Base-by-base conservation (phyloP, 352 stramenopile species). In the Pythium myriotylum region DNA sequence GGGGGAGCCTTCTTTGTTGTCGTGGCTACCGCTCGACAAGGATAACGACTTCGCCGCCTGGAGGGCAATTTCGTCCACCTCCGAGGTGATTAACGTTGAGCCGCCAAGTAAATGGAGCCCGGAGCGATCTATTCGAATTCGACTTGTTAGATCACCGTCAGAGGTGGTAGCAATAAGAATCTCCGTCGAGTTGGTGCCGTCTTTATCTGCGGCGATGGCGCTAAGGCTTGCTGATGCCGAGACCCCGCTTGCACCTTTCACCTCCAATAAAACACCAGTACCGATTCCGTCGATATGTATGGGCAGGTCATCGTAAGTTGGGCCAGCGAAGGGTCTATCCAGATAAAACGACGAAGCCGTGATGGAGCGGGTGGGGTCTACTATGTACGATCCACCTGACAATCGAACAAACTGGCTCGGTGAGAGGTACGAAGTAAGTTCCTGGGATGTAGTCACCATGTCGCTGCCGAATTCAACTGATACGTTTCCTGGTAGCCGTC, bases 281-380 rank as follows among this genome's bases (percentile, higher is more conserved):
- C 76, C 79, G 32, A 88, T 67, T 1, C 76, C 76, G 50, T 86
- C 76, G 23, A 84, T 47, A 56, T 70, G 79, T 41, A 88, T 76
- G 2, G 76, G 76, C 35, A 88, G 61, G 22, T 85, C 76, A 26
- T 81, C 68, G 45, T 73, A 81, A 3, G 62, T 79, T 33, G 68
- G 67, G 10, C 79, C 79, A 26, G 72, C 70, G 47, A 74, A 88
- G 2, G 60, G 67, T 29, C 79, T 76, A 50, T 86, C 79, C 22
- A 88, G 52, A 40, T 68, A 80, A 61, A 86, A 84, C 4, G 59
- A 43, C 17, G 64, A 75, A 5, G 66, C 14, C 3, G 67, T 74
- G 23, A 76, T 52, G 16, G 62, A 24, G 6, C 71, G 73, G 4
- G 47, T 62, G 0, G 77, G 72, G 41, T 82, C 73, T 19, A 88